Evolutionary conservation across 306 rosid genomes (phyloP).

Genomic region (Corylus heterophylla): DNA sequence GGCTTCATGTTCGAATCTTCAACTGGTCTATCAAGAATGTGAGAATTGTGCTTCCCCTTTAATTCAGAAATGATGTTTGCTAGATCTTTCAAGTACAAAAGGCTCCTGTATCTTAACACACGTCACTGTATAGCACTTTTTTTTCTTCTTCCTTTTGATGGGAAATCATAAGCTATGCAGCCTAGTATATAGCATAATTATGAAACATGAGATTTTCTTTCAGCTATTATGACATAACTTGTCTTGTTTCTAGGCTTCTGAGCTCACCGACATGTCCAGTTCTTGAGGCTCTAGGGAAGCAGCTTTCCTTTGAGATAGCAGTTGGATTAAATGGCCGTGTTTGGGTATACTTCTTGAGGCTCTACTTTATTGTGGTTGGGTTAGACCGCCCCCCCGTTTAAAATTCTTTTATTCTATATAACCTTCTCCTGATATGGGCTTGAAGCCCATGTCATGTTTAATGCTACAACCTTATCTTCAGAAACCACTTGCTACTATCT

Average conservation of each 20-base stretch:
- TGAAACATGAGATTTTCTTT: not conserved
- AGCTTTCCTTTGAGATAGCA: slow-evolving; percentile 84
- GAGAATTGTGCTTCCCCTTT: slow-evolving; percentile 17
- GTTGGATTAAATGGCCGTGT: slow-evolving; percentile 89
- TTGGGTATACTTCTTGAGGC: slow-evolving; percentile 55
- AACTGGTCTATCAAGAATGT: slow-evolving; percentile 85
- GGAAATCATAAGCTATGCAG: not conserved
- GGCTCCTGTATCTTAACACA: not conserved
- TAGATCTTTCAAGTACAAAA: not conserved
- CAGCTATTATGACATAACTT: not conserved
- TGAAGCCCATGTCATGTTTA: not conserved
- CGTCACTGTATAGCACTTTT: not conserved
- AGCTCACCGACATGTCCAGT: slow-evolving; percentile 80
- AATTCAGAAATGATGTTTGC: not conserved
- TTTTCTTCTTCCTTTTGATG: not conserved
- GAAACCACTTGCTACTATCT: slow-evolving; percentile 3
- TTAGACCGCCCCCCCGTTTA: not conserved
- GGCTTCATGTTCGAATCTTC: slow-evolving; percentile 87
- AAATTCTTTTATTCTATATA: not conserved
- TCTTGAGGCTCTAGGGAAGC: slow-evolving; percentile 84
- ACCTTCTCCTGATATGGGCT: not conserved
- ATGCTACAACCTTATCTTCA: not conserved
- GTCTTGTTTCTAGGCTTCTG: slow-evolving; percentile 56
- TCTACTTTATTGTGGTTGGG: slow-evolving; percentile 4
- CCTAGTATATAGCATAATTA: not conserved